Percentiles rank a stretch among this genome's conserved stretches.
phyloP scores from a whole-genome alignment of 1,284 basidiomycete genomes.

The Pseudozyma sp. region DNA sequence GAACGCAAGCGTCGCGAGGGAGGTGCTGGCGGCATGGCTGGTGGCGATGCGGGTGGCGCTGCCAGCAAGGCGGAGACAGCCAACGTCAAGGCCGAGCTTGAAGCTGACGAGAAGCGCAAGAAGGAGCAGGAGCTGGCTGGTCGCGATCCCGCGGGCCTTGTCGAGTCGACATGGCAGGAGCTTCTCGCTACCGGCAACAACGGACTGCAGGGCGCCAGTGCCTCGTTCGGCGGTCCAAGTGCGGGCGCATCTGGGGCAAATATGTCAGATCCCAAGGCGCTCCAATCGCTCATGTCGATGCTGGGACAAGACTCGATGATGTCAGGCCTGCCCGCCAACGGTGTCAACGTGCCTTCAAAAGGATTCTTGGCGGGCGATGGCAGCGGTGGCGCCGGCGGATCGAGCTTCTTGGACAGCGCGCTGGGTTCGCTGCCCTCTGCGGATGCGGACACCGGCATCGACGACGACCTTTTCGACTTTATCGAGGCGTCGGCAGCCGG shows the following conservation, averaged over 20 bases:
- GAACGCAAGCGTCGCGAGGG: conserved; percentile 52
- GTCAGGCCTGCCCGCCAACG: conserved; percentile 27
- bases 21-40: conserved; percentile 18
- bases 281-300: conserved; percentile 51
- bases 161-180: conserved; percentile 57
- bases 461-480: conserved; percentile 57
- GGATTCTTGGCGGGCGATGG: conserved; percentile 15
- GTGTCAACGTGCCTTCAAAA: conserved; percentile 19
- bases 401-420: conserved; percentile 32
- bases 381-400: conserved; percentile 12
- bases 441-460: conserved; percentile 47
- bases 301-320: conserved; percentile 49
- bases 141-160: conserved; percentile 50
- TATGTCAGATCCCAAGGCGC: conserved; percentile 39
- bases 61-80: conserved; percentile 36
- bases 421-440: conserved; percentile 42
- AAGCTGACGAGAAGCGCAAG: conserved; percentile 44
- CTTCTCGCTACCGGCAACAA: conserved; percentile 37
- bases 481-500: conserved; percentile 54
- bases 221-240: conserved; percentile 32
- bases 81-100: conserved; percentile 46
- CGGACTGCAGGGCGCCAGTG: conserved; percentile 14
- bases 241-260: conserved; percentile 22
- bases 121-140: conserved; percentile 42
- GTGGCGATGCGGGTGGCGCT: conserved; percentile 20